Base-by-base conservation (phyloP, 441 rosid genomes). In the Euphorbia schlechtendalii region DNA sequence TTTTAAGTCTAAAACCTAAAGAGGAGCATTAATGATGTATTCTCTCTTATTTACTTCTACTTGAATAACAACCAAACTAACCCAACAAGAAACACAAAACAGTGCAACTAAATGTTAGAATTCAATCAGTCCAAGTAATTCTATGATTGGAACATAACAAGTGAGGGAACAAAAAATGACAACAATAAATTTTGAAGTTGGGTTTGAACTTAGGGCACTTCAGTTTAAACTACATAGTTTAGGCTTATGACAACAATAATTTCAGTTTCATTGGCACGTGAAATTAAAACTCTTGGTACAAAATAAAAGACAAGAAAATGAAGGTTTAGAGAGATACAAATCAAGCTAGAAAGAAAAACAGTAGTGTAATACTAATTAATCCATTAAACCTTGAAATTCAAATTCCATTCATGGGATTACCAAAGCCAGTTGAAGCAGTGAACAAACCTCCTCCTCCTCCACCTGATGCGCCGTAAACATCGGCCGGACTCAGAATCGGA, bases 401-500 rank as follows among this genome's bases (percentile, higher is more conserved):
- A 34, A 2, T 17, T 48, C 22, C 83, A 70, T 79, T 82, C 20
- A 82, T 73, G 67, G 77, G 84, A 83, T 85, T 84, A 82, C 85
- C 85, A 71, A 82, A 92, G 61, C 64, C 51, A 40, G 90, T 5
- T 14, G n/a, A 77, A 60, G 81, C 90, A 46, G 80, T 89, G 5
- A 82, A 77, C 5, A 85, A 75, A n/a, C 83, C 83, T 24, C 83
- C 84, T 27, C 89, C 89, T 34, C 40, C 40, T 0, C 40, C 40
- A 21, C 82, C 83, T 0, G 81, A 63, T 28, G 81, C 78, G 10
- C 79, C 87, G 38, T 83, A 89, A 38, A 80, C 89, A 52, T 78
- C 87, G 0, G 87, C 68, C 4, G 82, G 83, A 72, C 83, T 88
- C 15, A 87, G 67, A 65, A 83, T 68, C 0, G 90, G 86, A 4